Evolutionary conservation across 164 flowering plant genomes (phyloP).

Genomic region (Nymphaea thermarum): DNA sequence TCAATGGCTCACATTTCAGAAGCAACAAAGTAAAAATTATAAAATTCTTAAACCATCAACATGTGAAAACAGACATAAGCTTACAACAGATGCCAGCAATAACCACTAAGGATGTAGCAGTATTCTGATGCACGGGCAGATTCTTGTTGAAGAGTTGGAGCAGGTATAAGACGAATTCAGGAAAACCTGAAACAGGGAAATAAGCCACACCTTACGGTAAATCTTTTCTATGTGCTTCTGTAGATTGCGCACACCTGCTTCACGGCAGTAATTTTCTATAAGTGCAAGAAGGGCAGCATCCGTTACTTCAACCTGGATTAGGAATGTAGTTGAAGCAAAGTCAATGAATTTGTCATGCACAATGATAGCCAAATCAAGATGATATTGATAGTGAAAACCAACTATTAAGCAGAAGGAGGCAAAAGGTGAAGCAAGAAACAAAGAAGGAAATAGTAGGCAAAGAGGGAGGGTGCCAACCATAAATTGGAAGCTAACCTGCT

Average conservation of each 20-base stretch:
- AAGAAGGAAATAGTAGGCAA: no score
- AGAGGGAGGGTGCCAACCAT: not conserved
- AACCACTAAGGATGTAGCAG: not conserved
- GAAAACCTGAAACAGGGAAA: not conserved
- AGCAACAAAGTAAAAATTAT: not conserved
- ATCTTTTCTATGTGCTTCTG: conserved; percentile 97
- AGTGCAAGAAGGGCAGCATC: conserved; percentile 85
- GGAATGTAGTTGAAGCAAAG: not conserved
- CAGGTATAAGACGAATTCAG: not conserved
- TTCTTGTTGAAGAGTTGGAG: not conserved
- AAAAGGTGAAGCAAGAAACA: no score
- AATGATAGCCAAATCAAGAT: not conserved
- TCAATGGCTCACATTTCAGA: not conserved
- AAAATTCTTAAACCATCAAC: not conserved
- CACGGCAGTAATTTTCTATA: conserved; percentile 88
- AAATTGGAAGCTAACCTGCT: conserved; percentile 29
- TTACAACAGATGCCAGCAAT: not conserved
- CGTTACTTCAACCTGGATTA: conserved; percentile 78
- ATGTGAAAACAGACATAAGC: not conserved
- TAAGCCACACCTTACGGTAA: conserved; percentile 74
- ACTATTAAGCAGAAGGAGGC: no score
- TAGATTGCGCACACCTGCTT: conserved; percentile 93
- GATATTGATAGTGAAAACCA: no score
- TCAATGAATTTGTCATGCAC: no score
- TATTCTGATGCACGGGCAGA: not conserved